These are phyloP conservation scores for Phoma sp. DNA, from an alignment of 2,329 filamentous ascomycete species.

Conservation along the genomic window DNA sequence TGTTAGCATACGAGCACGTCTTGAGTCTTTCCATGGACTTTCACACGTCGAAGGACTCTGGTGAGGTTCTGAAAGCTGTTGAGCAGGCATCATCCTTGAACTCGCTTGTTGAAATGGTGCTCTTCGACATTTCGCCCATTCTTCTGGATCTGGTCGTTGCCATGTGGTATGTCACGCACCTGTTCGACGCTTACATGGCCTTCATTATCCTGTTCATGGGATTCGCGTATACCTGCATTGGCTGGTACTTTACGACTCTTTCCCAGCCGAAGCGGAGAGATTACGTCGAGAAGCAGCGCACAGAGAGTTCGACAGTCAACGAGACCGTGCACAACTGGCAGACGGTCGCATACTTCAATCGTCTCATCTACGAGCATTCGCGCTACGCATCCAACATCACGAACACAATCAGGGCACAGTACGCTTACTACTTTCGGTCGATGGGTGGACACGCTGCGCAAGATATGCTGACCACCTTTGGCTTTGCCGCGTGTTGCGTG, in stretches of 20 bases:
- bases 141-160: conserved; percentile 68
- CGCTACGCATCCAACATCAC: conserved; percentile 56
- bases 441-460: conserved; percentile 51
- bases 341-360: conserved; percentile 67
- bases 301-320: conserved; percentile 62
- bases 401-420: conserved; percentile 46
- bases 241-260: conserved; percentile 54
- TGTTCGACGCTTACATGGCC: conserved; percentile 66
- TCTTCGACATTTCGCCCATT: conserved; percentile 69
- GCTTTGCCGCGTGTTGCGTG: conserved; percentile 58
- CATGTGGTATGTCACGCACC: conserved; percentile 65
- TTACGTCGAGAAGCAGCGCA: conserved; percentile 56
- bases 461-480: conserved; percentile 57
- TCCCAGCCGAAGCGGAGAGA: conserved; percentile 50
- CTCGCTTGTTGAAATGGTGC: conserved; percentile 64
- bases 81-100: conserved; percentile 68
- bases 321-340: conserved; percentile 68
- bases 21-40: conserved; percentile 76
- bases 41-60: conserved; percentile 70
- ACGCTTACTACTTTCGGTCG: conserved; percentile 42
- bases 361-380: conserved; percentile 60
- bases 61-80: conserved; percentile 70
- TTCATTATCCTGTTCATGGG: conserved; percentile 49
- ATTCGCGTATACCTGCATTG: conserved; percentile 60
- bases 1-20: conserved; percentile 70